Evolutionary conservation across 2,329 filamentous ascomycete species (phyloP).

Genomic region (Ophiocordyceps camponoti-leonardi): DNA sequence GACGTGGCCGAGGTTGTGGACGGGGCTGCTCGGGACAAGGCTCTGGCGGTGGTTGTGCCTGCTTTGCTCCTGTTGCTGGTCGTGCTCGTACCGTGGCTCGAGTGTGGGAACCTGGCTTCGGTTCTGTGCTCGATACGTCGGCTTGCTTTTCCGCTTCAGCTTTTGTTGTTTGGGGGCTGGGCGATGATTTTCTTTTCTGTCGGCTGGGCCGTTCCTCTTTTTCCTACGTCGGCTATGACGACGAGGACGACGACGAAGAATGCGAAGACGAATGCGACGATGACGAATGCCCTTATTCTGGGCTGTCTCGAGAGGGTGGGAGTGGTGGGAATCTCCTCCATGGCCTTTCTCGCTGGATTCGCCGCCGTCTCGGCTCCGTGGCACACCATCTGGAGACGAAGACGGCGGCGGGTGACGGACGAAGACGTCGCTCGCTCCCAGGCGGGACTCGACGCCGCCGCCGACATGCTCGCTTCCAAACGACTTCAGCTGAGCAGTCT

Average conservation of each 20-base stretch:
- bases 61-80: constrained; percentile 57
- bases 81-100: constrained; percentile 50
- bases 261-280: too few relatives aligned
- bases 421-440: constrained; percentile 67
- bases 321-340: too few relatives aligned
- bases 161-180: too few relatives aligned
- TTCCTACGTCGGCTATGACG: too few relatives aligned
- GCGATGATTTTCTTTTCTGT: too few relatives aligned
- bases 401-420: not conserved
- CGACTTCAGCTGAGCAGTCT: not conserved
- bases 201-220: too few relatives aligned
- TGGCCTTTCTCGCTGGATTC: constrained; percentile 24
- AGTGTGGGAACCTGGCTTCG: too few relatives aligned
- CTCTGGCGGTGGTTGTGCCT: constrained; percentile 52
- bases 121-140: too few relatives aligned
- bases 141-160: too few relatives aligned
- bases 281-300: too few relatives aligned
- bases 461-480: not conserved
- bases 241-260: too few relatives aligned
- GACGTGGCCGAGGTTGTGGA: constrained; percentile 68
- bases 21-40: constrained; percentile 46
- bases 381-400: constrained; percentile 45
- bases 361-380: constrained; percentile 77
- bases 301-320: too few relatives aligned
- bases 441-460: constrained; percentile 16